Conservation (phyloP, 495 filamentous ascomycete genomes). For the Penicillium egyptiacum region DNA sequence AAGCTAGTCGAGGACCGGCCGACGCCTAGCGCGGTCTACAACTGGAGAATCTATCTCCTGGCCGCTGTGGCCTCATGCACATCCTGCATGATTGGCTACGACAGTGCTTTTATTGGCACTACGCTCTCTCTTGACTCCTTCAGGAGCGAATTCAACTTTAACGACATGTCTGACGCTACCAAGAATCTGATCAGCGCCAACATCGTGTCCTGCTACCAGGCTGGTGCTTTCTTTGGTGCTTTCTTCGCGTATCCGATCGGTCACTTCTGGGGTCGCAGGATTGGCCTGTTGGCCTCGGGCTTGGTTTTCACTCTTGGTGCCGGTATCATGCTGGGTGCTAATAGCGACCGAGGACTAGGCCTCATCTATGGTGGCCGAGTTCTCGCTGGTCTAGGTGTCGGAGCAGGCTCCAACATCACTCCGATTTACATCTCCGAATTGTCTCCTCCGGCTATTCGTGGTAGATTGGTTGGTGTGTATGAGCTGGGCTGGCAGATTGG, state of each 20-base stretch:
- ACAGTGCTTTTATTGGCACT: constrained; percentile 71
- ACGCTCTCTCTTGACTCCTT: constrained; percentile 68
- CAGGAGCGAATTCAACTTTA: constrained; percentile 59
- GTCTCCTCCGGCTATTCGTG: constrained; percentile 76
- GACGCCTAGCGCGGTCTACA: constrained; percentile 70
- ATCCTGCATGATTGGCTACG: constrained; percentile 74
- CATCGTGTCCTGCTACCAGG: constrained; percentile 69
- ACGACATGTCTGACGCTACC: constrained; percentile 35
- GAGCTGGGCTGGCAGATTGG: constrained; percentile 75
- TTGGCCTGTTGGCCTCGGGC: constrained; percentile 50
- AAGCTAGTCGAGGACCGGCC: constrained; percentile 66
- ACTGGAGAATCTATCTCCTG: constrained; percentile 69
- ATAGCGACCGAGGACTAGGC: constrained; percentile 56
- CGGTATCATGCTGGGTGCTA: constrained; percentile 63
- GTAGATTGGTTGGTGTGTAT: constrained; percentile 74
- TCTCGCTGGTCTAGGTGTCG: constrained; percentile 71
- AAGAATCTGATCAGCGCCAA: constrained; percentile 60
- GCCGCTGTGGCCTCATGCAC: constrained; percentile 70
- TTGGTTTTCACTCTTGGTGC: constrained; percentile 63
- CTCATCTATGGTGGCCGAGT: constrained; percentile 70
- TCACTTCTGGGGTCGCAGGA: constrained; percentile 56
- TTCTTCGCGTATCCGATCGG: constrained; percentile 57
- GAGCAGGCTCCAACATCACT: constrained; percentile 73
- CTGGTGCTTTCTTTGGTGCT: constrained; percentile 66
- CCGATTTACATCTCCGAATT: constrained; percentile 83